Conservation (phyloP, 352 stramenopile genomes). For the Pythium phragmitis region DNA sequence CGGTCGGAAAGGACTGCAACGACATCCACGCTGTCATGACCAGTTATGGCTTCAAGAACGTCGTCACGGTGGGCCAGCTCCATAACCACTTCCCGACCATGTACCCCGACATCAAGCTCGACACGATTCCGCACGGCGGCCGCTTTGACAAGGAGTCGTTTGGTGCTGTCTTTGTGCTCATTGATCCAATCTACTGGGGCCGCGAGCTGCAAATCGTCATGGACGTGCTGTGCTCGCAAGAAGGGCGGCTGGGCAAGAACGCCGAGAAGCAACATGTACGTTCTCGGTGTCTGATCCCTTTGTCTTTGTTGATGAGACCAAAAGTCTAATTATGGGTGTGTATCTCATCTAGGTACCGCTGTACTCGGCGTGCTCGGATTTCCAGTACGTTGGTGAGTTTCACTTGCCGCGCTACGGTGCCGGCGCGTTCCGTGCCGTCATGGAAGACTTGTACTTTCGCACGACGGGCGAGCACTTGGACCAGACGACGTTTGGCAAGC, state of each 20-base stretch:
- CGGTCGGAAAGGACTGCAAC: slow-evolving; percentile 75
- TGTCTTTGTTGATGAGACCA: background rate
- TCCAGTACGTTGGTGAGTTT: slow-evolving; percentile 87
- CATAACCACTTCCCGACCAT: slow-evolving; percentile 77
- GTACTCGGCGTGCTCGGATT: slow-evolving; percentile 86
- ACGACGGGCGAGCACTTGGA: slow-evolving; percentile 75
- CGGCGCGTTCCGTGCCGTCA: slow-evolving; percentile 73
- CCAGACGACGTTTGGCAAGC: slow-evolving; percentile 80
- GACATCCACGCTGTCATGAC: slow-evolving; percentile 63
- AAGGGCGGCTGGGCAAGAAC: slow-evolving; percentile 47
- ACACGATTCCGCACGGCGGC: slow-evolving; percentile 37
- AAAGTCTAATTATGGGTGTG: background rate
- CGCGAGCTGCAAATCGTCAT: slow-evolving; percentile 76
- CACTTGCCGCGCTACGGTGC: slow-evolving; percentile 79
- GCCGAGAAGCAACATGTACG: slow-evolving; percentile 45
- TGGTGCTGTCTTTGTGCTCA: slow-evolving; percentile 71
- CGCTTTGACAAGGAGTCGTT: slow-evolving; percentile 58
- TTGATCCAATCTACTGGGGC: slow-evolving; percentile 78
- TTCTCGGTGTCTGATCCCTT: background rate
- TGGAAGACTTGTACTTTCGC: slow-evolving; percentile 79
- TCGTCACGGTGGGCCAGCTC: slow-evolving; percentile 73
- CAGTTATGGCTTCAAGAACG: slow-evolving; percentile 83
- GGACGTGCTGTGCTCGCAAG: slow-evolving; percentile 63
- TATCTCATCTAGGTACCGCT: slow-evolving; percentile 45
- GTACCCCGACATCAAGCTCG: slow-evolving; percentile 79